Conservation (phyloP, 2,329 filamentous ascomycete genomes). For the Penicillium sp. region DNA sequence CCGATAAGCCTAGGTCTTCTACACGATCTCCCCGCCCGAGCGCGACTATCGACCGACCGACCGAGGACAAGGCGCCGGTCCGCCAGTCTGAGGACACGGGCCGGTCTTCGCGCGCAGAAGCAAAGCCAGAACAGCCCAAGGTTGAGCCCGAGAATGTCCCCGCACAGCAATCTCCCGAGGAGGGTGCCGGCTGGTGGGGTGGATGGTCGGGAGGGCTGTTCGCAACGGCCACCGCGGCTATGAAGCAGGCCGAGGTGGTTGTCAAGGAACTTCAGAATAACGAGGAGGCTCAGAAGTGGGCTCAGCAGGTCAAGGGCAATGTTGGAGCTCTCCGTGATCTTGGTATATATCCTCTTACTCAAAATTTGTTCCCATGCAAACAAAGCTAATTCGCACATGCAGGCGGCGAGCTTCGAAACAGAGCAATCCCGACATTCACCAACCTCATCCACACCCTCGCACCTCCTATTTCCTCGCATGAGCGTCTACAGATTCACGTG, state of each 20-base stretch:
- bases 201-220: conserved; percentile 63
- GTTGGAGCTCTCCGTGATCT: conserved; percentile 73
- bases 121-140: conserved; percentile 58
- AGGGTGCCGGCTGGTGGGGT: conserved; percentile 75
- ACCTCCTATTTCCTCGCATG: conserved; percentile 93
- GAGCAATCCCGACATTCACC: conserved; percentile 90
- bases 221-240: conserved; percentile 68
- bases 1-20: conserved; percentile 51
- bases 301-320: conserved; percentile 88
- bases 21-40: conserved; percentile 54
- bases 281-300: conserved; percentile 94
- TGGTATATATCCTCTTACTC: conserved; percentile 52
- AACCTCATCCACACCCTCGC: conserved; percentile 93
- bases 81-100: conserved; percentile 78
- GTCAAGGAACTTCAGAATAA: conserved; percentile 96
- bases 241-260: conserved; percentile 88
- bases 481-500: conserved; percentile 94
- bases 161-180: conserved; percentile 44
- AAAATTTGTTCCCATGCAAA: background rate
- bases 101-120: conserved; percentile 67
- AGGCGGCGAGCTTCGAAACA: conserved; percentile 84
- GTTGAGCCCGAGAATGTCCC: conserved; percentile 44
- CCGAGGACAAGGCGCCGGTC: conserved; percentile 61
- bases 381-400: conserved; percentile 10
- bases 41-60: conserved; percentile 53